A percentile compares a stretch with the other conserved stretches of the same genome.
These are phyloP conservation scores for Phlyctochytrium planicorne DNA, from an alignment of 192 early-diverging fungal species.

Conservation along the genomic window DNA sequence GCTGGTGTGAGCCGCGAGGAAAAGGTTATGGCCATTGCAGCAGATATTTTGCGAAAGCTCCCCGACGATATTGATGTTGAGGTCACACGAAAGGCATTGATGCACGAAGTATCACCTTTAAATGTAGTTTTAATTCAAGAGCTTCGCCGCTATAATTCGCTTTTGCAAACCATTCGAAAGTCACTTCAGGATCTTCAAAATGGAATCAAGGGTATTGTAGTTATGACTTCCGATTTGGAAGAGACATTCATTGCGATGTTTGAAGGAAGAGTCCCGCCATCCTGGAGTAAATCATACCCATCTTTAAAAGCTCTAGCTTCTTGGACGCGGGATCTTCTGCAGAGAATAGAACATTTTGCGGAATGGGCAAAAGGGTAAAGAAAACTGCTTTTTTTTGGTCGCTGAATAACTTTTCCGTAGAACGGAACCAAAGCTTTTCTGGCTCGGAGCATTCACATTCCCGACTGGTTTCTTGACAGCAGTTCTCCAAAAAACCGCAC, in stretches of 20 bases:
- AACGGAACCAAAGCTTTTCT: slow-evolving; percentile 51
- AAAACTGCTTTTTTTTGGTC: slow-evolving; percentile 3
- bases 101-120: slow-evolving; percentile 52
- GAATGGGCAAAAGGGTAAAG: slow-evolving; percentile 67
- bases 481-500: slow-evolving; percentile 57
- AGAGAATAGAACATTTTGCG: slow-evolving; percentile 55
- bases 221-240: slow-evolving; percentile 62
- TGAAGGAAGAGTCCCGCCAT: slow-evolving; percentile 56
- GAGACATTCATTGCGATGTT: slow-evolving; percentile 53
- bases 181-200: slow-evolving; percentile 55
- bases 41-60: slow-evolving; percentile 48
- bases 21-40: slow-evolving; percentile 47
- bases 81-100: slow-evolving; percentile 45
- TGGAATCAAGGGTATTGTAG: slow-evolving; percentile 61
- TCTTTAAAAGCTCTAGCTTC: slow-evolving; percentile 54
- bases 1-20: slow-evolving; percentile 47
- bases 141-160: slow-evolving; percentile 53
- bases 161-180: slow-evolving; percentile 45
- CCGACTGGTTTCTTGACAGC: slow-evolving; percentile 62
- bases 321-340: slow-evolving; percentile 53
- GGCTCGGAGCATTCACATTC: slow-evolving; percentile 60
- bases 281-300: slow-evolving; percentile 55
- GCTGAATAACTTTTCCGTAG: slow-evolving; percentile 10
- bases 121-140: slow-evolving; percentile 62
- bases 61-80: slow-evolving; percentile 59